A percentile compares a stretch with the other conserved stretches of the same genome.
These are phyloP conservation scores for Asterophora parasitica DNA, from an alignment of 768 basidiomycete genomes.

Conservation along the genomic window DNA sequence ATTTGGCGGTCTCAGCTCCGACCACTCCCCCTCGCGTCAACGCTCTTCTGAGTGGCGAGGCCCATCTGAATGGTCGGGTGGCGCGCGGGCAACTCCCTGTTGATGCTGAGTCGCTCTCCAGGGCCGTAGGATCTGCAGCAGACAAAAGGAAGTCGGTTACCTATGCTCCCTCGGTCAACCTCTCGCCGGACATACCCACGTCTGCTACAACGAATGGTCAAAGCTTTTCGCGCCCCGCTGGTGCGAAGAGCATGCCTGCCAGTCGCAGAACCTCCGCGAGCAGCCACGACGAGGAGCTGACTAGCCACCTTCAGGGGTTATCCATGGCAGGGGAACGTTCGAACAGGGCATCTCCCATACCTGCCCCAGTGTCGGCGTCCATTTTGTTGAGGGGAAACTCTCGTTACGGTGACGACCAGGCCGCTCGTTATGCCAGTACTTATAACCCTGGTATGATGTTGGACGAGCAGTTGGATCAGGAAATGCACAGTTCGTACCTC, in stretches of 20 bases:
- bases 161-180: slow-evolving; percentile 73
- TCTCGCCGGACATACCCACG: slow-evolving; percentile 61
- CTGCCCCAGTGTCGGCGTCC: slow-evolving; percentile 47
- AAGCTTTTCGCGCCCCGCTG: slow-evolving; percentile 57
- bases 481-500: slow-evolving; percentile 78
- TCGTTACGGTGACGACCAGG: slow-evolving; percentile 56
- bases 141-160: slow-evolving; percentile 88
- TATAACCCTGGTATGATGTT: slow-evolving; percentile 88
- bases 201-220: slow-evolving; percentile 43
- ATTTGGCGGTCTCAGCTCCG: slow-evolving; percentile 83
- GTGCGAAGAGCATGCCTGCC: slow-evolving; percentile 90
- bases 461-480: slow-evolving; percentile 89
- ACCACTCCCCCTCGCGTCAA: slow-evolving; percentile 84
- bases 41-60: slow-evolving; percentile 60
- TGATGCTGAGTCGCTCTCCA: slow-evolving; percentile 61
- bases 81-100: slow-evolving; percentile 46
- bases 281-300: slow-evolving; percentile 79
- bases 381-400: slow-evolving; percentile 46
- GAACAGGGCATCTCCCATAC: slow-evolving; percentile 50
- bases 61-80: slow-evolving; percentile 36
- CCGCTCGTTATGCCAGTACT: slow-evolving; percentile 50
- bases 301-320: slow-evolving; percentile 68
- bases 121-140: slow-evolving; percentile 59
- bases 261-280: slow-evolving; percentile 88
- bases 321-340: slow-evolving; percentile 63